These are phyloP conservation scores for Fagus sylvatica DNA, from an alignment of 306 rosid genomes.

Conservation along the genomic window DNA sequence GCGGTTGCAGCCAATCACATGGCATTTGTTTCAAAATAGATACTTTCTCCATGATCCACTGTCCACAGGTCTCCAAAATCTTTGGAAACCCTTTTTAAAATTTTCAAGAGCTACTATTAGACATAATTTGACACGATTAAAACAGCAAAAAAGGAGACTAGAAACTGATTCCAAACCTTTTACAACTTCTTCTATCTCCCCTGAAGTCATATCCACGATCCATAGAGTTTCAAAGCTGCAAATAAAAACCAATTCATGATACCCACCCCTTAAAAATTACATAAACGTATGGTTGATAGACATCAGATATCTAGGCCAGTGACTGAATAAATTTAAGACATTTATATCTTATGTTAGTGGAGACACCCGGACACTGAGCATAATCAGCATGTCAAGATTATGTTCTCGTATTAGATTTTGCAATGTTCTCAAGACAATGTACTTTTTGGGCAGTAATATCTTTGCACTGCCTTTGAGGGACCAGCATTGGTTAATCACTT, in stretches of 20 bases:
- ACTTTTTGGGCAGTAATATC: neutral
- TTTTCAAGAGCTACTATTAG: conserved; percentile 21
- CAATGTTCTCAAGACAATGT: neutral
- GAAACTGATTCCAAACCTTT: conserved; percentile 52
- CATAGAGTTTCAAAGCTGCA: conserved; percentile 71
- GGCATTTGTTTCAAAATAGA: conserved; percentile 58
- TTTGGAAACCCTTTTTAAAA: conserved; percentile 50
- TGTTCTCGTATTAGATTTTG: conserved; percentile 34
- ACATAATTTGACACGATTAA: conserved; percentile 19
- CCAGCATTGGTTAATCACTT: neutral
- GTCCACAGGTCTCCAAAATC: conserved; percentile 60
- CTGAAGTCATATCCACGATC: conserved; percentile 67
- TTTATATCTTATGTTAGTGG: too few relatives aligned
- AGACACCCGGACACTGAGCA: too few relatives aligned
- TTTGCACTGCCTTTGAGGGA: neutral
- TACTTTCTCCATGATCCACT: conserved; percentile 49
- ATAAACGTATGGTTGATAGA: conserved; percentile 28
- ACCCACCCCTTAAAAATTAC: conserved; percentile 7
- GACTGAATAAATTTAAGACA: too few relatives aligned
- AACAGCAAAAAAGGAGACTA: conserved; percentile 14
- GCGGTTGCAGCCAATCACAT: conserved; percentile 48
- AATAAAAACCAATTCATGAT: conserved; percentile 19
- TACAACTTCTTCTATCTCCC: conserved; percentile 63
- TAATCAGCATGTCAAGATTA: too few relatives aligned
- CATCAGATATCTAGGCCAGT: conserved; percentile 1